A percentile compares a stretch with the other conserved stretches of the same genome.
These are phyloP conservation scores for Papiliotrema fonsecae DNA, from an alignment of 1,284 basidiomycete genomes.

Conservation along the genomic window DNA sequence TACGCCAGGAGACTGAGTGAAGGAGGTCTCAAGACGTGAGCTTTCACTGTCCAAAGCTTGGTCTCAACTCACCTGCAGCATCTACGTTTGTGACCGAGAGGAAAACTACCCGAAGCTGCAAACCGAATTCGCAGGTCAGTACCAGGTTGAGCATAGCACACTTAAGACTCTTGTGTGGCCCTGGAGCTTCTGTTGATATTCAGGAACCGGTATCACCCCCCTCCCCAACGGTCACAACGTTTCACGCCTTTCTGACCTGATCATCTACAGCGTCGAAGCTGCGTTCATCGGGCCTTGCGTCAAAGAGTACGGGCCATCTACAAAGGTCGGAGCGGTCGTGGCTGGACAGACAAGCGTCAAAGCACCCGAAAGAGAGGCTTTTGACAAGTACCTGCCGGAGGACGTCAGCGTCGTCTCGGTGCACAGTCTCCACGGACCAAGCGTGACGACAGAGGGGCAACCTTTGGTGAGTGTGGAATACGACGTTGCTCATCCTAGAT, in stretches of 20 bases:
- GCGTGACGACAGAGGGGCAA: constrained; percentile 84
- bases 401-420: constrained; percentile 89
- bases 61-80: constrained; percentile 52
- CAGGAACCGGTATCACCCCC: constrained; percentile 57
- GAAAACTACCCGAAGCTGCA: constrained; percentile 66
- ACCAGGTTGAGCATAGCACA: too few species aligned
- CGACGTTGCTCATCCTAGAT: constrained; percentile 54
- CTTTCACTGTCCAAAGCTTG: constrained; percentile 6
- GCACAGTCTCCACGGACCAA: constrained; percentile 92
- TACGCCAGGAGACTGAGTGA: constrained; percentile 72
- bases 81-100: constrained; percentile 87
- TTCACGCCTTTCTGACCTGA: constrained; percentile 76
- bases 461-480: constrained; percentile 62
- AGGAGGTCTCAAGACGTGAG: constrained; percentile 80
- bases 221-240: constrained; percentile 76
- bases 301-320: constrained; percentile 84
- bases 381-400: constrained; percentile 78
- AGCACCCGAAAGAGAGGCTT: constrained; percentile 84
- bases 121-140: constrained; percentile 41
- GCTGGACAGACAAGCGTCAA: constrained; percentile 96
- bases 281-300: constrained; percentile 82
- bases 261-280: constrained; percentile 92
- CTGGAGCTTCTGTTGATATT: not conserved
- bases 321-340: constrained; percentile 87
- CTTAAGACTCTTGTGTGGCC: not conserved